Base-by-base conservation (phyloP, 305 asterid genomes). In the Fraxinus paxiana region DNA sequence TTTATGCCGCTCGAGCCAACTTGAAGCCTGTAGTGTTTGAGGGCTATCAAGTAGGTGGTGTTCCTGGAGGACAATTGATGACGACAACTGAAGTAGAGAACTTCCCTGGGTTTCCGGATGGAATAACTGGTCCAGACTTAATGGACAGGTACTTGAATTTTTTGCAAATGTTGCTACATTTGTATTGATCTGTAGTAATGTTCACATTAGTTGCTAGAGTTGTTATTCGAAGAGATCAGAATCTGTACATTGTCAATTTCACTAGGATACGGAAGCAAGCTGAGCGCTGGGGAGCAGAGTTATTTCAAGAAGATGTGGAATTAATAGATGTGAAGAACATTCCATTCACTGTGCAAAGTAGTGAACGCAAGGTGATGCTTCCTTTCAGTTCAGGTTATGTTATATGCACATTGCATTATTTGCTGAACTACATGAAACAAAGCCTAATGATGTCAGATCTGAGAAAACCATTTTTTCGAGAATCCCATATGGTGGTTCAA, bases 221-320 rank as follows among this genome's bases (percentile, higher is more conserved):
- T 79, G 31, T 80, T 10, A 73, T 13, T 43, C 28, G 22, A 38
- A 80, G 83, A 43, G 26, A 26, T 80, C n/a, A 35, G 59, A 77
- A 81, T 65, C 43, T 79, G 82, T 82, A 79, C 17, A 75, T 15
- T 38, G 73, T 73, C 79, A 81, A 35, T 83, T 86, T 85, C 34
- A 77, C 76, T 82, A 96, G 99, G 91, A 96, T 96, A 93, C 84
- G 89, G 48, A 79, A 81, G 30, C 98, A 96, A 91, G 99, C 99
- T 74, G 98, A 94, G 86, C 97, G 97, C 63, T 94, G 98, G 98
- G 99, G 99, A 61, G 94, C 99, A 18, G 99, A 96, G 87, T 85
- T 96, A 81, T 83, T 86, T 90, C 99, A 92, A 88, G 99, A 96
- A 88, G 99, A 96, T 63, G 98, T 94, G 80, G 99, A 96, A 83